Conservation (phyloP, 768 basidiomycete species). For the Kwoniella mangroviensis region DNA sequence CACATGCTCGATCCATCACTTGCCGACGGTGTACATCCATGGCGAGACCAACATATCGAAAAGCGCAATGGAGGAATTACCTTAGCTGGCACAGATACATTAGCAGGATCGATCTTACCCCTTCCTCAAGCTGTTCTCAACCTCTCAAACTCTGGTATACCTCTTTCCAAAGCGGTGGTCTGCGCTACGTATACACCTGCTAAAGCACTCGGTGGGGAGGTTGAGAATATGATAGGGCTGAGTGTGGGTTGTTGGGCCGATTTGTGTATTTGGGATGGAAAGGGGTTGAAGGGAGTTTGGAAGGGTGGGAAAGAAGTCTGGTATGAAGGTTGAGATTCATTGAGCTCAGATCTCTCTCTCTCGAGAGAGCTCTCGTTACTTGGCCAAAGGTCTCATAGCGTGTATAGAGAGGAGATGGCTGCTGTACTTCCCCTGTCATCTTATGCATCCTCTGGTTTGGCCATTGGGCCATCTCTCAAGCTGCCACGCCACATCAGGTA, state of each 20-base stretch:
- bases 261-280: constrained; percentile 70
- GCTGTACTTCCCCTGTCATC: no score
- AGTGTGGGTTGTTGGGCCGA: constrained; percentile 85
- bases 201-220: constrained; percentile 77
- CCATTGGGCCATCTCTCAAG: neutral
- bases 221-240: constrained; percentile 74
- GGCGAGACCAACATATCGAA: constrained; percentile 81
- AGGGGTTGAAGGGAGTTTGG: constrained; percentile 41
- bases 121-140: constrained; percentile 85
- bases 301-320: constrained; percentile 74
- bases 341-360: neutral
- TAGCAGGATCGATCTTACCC: constrained; percentile 72
- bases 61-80: constrained; percentile 77
- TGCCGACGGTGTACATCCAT: constrained; percentile 80
- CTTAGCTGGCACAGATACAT: constrained; percentile 81
- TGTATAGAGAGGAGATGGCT: no score
- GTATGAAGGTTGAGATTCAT: neutral
- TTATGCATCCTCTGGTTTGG: neutral
- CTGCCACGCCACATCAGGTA: constrained; percentile 4
- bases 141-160: constrained; percentile 77
- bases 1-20: constrained; percentile 73
- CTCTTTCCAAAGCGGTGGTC: constrained; percentile 79
- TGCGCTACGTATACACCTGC: constrained; percentile 87
- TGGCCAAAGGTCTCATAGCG: no score
- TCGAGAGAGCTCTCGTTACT: no score